Percentiles rank a stretch among this genome's conserved stretches.
Conservation (phyloP, 208 protist species). For the Novymonas esmeraldas region DNA sequence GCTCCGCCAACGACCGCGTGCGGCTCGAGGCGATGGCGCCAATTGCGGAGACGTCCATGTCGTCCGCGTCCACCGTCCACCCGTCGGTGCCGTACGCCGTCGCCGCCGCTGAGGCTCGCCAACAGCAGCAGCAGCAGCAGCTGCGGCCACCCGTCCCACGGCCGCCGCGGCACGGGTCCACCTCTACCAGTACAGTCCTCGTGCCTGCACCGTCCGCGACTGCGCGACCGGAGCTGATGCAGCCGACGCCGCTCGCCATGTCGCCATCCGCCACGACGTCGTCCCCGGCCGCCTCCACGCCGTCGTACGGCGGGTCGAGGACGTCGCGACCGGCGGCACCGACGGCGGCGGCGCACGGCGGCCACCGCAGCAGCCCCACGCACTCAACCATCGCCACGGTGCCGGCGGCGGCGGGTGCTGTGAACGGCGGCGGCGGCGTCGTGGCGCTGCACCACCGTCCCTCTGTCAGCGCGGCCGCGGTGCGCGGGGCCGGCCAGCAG, state of each 20-base stretch:
- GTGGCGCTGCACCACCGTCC: slow-evolving; percentile 14
- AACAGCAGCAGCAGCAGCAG: slow-evolving; percentile 4
- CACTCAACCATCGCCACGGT: no score
- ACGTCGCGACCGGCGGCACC: background rate
- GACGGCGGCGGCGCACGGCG: no score
- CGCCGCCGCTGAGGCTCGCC: background rate
- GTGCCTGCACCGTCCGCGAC: background rate
- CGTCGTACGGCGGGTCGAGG: background rate
- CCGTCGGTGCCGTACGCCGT: background rate
- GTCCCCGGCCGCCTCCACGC: background rate
- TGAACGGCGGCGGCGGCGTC: background rate
- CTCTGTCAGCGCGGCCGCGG: slow-evolving; percentile 2
- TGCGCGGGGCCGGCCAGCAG: slow-evolving; percentile 5
- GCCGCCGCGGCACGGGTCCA: background rate
- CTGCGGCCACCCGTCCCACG: background rate
- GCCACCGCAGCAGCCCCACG: no score
- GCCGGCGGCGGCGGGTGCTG: background rate
- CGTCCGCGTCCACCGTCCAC: background rate
- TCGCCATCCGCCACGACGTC: slow-evolving; percentile 1
- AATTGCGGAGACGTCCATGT: slow-evolving; percentile 1
- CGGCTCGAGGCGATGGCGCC: slow-evolving; percentile 10
- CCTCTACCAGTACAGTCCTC: background rate
- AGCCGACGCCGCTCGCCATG: background rate
- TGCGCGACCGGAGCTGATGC: background rate
- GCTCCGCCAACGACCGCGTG: background rate